Percentiles rank a stretch among this genome's conserved stretches.
Evolutionary conservation across 78 protist genomes (phyloP).

Genomic region (Dictyostelium purpureum): DNA sequence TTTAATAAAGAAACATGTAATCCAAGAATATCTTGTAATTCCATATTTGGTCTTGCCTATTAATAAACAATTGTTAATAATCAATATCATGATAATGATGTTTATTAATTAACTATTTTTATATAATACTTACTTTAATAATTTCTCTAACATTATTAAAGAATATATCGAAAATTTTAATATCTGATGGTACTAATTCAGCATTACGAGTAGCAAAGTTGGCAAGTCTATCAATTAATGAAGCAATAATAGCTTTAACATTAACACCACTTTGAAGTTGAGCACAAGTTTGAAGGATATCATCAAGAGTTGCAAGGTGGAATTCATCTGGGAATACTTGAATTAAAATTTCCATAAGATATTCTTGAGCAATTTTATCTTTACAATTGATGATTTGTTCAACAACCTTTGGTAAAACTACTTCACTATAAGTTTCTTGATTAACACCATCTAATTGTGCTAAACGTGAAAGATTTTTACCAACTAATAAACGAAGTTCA

Average conservation of each 20-base stretch:
- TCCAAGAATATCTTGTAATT: constrained; percentile 76
- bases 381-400: constrained; percentile 92
- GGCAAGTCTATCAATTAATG: constrained; percentile 92
- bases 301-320: constrained; percentile 93
- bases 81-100: background rate
- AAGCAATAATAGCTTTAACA: constrained; percentile 87
- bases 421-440: constrained; percentile 30
- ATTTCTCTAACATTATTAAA: constrained; percentile 54
- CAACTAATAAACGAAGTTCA: constrained; percentile 94
- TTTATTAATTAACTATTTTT: background rate
- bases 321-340: constrained; percentile 98
- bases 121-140: constrained; percentile 22
- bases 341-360: constrained; percentile 95
- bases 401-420: constrained; percentile 86
- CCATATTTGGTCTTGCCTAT: constrained; percentile 80
- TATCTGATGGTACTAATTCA: constrained; percentile 64
- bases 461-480: constrained; percentile 94
- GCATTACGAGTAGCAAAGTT: constrained; percentile 66
- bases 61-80: background rate
- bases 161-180: constrained; percentile 88
- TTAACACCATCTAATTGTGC: constrained; percentile 93
- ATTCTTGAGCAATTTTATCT: constrained; percentile 98
- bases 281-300: constrained; percentile 81
- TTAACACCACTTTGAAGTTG: constrained; percentile 91
- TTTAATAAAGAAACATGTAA: constrained; percentile 86